Evolutionary conservation across 1,284 basidiomycete genomes (phyloP), one percentile per base, ranked within the genome.

Genomic region (Gymnopus androsaceus): DNA sequence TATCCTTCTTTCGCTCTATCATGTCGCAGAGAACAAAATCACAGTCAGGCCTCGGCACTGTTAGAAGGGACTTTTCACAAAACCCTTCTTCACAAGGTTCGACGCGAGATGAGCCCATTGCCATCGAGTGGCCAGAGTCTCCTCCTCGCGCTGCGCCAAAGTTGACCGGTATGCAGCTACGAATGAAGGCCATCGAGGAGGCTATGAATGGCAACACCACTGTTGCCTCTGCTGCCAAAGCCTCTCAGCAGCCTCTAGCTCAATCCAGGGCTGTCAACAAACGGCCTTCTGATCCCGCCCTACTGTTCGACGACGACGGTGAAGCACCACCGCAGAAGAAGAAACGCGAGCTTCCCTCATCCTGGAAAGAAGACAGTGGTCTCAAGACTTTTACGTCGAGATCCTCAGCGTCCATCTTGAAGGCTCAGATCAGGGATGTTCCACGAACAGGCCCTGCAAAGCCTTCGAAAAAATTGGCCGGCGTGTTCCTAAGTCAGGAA

Each of bases 401-500:
- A 36, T 45, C 51, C n/a, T 30, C 28, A 19, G 15, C 19, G n/a
- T 23, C 15, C 27, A 45, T 59, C 40, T 56, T 46, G 33, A 56
- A 61, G 33, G 9, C 48, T 62, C 14, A 60, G 61, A 19, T 55
- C 60, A 44, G 61, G 60, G 14, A 59, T 52, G 40, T 55, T n/a
- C 57, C 57, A 37, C 41, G 23, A 7, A 36, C 51, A 12, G 23
- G 36, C 30, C 11, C 6, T 34, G 6, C 30, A 3, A 23, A 31
- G 59, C n/a, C 64, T 67, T 54, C 15, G 4, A 44, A 67, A 12
- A 82, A 79, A 57, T 63, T 78, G 6, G 72, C 80, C 2, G 60
- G 71, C 0, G 71, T 88, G 17, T 81, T 77, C 63, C 76, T 98
- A 56, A 95, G 92, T 67, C 73, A 81, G 55, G 94, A 97, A 66